These are phyloP conservation scores for Penicillium soppii DNA, from an alignment of 495 filamentous ascomycete genomes.

Conservation along the genomic window DNA sequence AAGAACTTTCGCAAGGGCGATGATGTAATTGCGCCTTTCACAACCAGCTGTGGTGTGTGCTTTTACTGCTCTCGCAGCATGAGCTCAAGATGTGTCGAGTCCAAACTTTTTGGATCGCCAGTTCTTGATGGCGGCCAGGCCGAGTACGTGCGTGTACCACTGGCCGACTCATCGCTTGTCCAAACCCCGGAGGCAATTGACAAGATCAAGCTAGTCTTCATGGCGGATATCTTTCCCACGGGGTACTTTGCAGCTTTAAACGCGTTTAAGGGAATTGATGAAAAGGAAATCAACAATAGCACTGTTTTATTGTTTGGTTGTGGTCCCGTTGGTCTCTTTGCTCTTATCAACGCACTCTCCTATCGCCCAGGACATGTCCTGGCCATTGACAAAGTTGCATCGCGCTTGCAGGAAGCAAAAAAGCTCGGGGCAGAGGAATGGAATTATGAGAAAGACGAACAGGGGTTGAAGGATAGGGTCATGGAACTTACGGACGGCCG, in stretches of 20 bases:
- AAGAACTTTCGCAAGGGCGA: constrained; percentile 61
- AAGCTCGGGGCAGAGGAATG: constrained; percentile 74
- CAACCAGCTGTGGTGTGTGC: constrained; percentile 64
- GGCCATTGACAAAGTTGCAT: constrained; percentile 75
- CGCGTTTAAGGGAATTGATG: constrained; percentile 60
- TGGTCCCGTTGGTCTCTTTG: constrained; percentile 82
- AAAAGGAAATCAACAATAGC: constrained; percentile 54
- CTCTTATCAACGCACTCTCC: constrained; percentile 72
- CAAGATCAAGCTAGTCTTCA: constrained; percentile 72
- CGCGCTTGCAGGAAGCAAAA: constrained; percentile 68
- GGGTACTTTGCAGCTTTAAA: constrained; percentile 81
- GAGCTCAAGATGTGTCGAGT: constrained; percentile 59
- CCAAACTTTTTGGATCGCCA: constrained; percentile 67
- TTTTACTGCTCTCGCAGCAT: constrained; percentile 70
- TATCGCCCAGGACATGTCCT: constrained; percentile 71
- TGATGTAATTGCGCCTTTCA: constrained; percentile 61
- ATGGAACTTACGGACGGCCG: constrained; percentile 72
- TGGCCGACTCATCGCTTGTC: constrained; percentile 75
- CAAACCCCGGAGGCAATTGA: constrained; percentile 65
- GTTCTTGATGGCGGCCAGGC: constrained; percentile 81
- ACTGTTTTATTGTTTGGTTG: constrained; percentile 80
- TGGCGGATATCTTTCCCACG: constrained; percentile 60
- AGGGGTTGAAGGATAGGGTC: constrained; percentile 56
- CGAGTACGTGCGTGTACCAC: constrained; percentile 79
- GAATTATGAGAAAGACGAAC: constrained; percentile 67